phyloP scores from a whole-genome alignment of 257 asterid genomes.

The Gentiana macrophylla region DNA sequence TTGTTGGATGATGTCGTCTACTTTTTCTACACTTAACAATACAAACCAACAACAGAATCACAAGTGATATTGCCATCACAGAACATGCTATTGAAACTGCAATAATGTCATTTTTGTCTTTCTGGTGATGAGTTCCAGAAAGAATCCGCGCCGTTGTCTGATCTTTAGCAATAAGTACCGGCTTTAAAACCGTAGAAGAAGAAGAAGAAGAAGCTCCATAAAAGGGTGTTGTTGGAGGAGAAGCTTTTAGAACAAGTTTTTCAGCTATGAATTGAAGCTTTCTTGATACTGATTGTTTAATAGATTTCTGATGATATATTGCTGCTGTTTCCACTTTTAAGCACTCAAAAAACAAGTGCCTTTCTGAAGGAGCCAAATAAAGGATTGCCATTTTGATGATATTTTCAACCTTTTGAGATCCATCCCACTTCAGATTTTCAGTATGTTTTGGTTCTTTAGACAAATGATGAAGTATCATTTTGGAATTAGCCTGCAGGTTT shows the following conservation, averaged over 20 bases:
- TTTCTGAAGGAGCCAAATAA: conserved; percentile 27
- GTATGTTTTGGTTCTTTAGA: conserved; percentile 7
- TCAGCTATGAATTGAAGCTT: too few relatives aligned
- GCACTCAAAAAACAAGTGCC: conserved; percentile 29
- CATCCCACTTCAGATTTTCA: conserved; percentile 14
- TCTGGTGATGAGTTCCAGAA: conserved; percentile 5
- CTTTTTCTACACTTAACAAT: conserved; percentile 20
- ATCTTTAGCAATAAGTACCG: conserved; percentile 4
- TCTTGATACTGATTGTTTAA: conserved; percentile 13
- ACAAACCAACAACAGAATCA: conserved; percentile 34
- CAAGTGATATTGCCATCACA: conserved; percentile 36
- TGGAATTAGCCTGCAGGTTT: conserved; percentile 10
- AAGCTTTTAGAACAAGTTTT: too few relatives aligned
- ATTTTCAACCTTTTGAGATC: conserved; percentile 19
- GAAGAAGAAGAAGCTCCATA: neutral
- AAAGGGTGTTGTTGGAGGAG: conserved; percentile 3
- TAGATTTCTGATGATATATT: conserved; percentile 12
- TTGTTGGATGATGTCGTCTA: conserved; percentile 27
- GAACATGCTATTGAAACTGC: conserved; percentile 30
- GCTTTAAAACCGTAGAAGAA: conserved; percentile 1
- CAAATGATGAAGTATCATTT: conserved; percentile 15
- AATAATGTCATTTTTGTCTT: conserved; percentile 15
- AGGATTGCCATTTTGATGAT: conserved; percentile 23
- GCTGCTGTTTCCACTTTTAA: conserved; percentile 20
- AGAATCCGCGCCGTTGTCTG: conserved; percentile 9